Conservation (phyloP, 371 early-diverging fungal genomes). For the Lichtheimia hyalospora region DNA sequence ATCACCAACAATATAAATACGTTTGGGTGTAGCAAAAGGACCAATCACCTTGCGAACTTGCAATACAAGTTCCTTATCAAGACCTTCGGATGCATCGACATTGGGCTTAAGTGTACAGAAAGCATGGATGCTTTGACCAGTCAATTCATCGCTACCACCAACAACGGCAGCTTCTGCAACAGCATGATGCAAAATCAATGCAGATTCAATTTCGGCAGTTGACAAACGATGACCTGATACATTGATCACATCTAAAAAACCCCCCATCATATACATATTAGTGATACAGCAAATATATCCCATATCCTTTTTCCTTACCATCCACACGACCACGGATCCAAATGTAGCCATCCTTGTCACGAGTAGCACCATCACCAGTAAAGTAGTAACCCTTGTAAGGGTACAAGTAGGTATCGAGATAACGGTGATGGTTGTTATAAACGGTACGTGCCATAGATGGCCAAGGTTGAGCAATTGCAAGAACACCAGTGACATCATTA, state of each 20-base stretch:
- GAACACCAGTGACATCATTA: slow-evolving; percentile 84
- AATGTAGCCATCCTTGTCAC: slow-evolving; percentile 92
- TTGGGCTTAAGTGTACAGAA: slow-evolving; percentile 75
- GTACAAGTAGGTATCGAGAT: slow-evolving; percentile 85
- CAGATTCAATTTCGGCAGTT: slow-evolving; percentile 96
- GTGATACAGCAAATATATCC: background rate
- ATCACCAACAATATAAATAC: slow-evolving; percentile 83
- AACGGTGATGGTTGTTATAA: slow-evolving; percentile 87
- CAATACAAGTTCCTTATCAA: slow-evolving; percentile 65
- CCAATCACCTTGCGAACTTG: slow-evolving; percentile 92
- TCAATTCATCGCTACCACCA: slow-evolving; percentile 91
- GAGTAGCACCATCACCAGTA: slow-evolving; percentile 88
- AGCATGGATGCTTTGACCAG: slow-evolving; percentile 85
- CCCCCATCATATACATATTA: background rate
- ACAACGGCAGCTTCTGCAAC: slow-evolving; percentile 97
- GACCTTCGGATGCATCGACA: slow-evolving; percentile 35
- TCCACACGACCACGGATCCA: slow-evolving; percentile 96
- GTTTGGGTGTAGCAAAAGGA: slow-evolving; percentile 92
- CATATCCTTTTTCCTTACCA: slow-evolving; percentile 29
- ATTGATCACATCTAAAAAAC: slow-evolving; percentile 86
- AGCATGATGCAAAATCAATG: slow-evolving; percentile 69
- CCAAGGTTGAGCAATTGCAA: slow-evolving; percentile 87
- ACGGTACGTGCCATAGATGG: slow-evolving; percentile 95
- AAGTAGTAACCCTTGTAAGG: slow-evolving; percentile 89
- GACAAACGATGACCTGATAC: slow-evolving; percentile 98